A percentile compares a stretch with the other conserved stretches of the same genome.
Conservation (phyloP, 2,329 filamentous ascomycete genomes). For the Mycosphaerella sp. region DNA sequence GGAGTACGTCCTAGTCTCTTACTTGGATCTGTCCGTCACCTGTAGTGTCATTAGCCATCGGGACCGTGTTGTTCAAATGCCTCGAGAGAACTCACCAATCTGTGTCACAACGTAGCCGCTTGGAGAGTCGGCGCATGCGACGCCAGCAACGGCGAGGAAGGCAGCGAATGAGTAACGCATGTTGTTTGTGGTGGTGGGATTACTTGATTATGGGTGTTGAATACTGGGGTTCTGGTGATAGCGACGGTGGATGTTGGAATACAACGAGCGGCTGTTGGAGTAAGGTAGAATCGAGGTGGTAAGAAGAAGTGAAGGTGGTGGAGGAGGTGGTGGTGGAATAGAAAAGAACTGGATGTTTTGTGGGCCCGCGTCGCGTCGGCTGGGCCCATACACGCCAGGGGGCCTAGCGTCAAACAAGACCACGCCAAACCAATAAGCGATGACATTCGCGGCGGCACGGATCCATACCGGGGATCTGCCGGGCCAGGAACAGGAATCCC, state of each 20-base stretch:
- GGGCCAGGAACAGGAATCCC: not conserved
- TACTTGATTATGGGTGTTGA: constrained; percentile 10
- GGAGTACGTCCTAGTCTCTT: not conserved
- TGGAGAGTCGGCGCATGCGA: constrained; percentile 8
- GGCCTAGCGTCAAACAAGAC: not conserved
- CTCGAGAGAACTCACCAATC: constrained; percentile 9
- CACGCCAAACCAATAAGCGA: not conserved
- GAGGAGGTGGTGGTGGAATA: not conserved
- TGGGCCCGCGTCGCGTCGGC: too few species aligned
- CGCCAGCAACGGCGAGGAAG: constrained; percentile 19
- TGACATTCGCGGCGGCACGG: not conserved
- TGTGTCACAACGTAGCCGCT: constrained; percentile 17
- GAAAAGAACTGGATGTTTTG: not conserved
- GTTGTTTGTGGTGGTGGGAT: constrained; percentile 11
- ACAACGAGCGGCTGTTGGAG: not conserved
- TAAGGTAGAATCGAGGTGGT: not conserved
- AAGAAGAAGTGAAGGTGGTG: constrained; percentile 2
- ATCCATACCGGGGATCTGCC: constrained; percentile 3
- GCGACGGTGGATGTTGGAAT: constrained; percentile 10
- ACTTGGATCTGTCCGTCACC: constrained; percentile 19
- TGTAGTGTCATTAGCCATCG: constrained; percentile 6
- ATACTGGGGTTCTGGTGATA: constrained; percentile 6
- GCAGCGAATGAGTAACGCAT: constrained; percentile 21
- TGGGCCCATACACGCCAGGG: not conserved
- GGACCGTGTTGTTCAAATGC: too few species aligned